A percentile compares a stretch with the other conserved stretches of the same genome.
Evolutionary conservation across 176 grass and related monocot genomes (phyloP).

Genomic region (Lolium rigidum): DNA sequence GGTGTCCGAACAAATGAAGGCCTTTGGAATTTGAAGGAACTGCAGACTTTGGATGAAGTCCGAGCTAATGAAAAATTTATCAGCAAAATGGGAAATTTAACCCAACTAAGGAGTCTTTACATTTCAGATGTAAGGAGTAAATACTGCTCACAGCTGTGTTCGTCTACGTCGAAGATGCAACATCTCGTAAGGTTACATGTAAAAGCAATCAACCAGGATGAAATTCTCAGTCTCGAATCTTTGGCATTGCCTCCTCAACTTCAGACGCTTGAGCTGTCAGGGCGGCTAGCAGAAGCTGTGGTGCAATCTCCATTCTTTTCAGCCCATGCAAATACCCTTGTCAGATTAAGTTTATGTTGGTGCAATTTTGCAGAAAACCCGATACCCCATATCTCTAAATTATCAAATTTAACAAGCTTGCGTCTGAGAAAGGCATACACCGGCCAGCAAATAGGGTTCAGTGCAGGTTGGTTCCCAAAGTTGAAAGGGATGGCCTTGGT

Average conservation of each 20-base stretch:
- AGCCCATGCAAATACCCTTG: neutral
- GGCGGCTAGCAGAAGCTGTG: constrained; percentile 21
- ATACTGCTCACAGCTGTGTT: constrained; percentile 35
- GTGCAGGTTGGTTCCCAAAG: constrained; percentile 42
- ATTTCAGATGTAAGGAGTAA: neutral
- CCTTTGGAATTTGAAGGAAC: constrained; percentile 25
- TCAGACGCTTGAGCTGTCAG: constrained; percentile 27
- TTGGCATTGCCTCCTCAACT: constrained; percentile 17
- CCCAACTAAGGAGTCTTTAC: constrained; percentile 34
- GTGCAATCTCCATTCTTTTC: constrained; percentile 37
- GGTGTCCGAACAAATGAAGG: neutral
- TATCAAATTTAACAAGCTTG: constrained; percentile 39
- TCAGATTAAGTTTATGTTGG: constrained; percentile 34
- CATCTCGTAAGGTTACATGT: constrained; percentile 34
- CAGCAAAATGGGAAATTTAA: constrained; percentile 32
- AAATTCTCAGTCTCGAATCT: constrained; percentile 28
- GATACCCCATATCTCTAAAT: constrained; percentile 19
- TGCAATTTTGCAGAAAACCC: constrained; percentile 23
- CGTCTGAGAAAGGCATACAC: constrained; percentile 30
- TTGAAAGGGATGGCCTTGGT: constrained; percentile 21
- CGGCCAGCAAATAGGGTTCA: constrained; percentile 30
- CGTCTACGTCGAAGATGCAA: constrained; percentile 35
- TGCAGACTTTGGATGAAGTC: constrained; percentile 32
- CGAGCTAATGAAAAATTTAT: constrained; percentile 31
- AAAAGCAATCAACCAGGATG: constrained; percentile 39